Percentiles rank a stretch among this genome's conserved stretches.
Conservation (phyloP, 352 stramenopile species). For the Pythium periplocum region DNA sequence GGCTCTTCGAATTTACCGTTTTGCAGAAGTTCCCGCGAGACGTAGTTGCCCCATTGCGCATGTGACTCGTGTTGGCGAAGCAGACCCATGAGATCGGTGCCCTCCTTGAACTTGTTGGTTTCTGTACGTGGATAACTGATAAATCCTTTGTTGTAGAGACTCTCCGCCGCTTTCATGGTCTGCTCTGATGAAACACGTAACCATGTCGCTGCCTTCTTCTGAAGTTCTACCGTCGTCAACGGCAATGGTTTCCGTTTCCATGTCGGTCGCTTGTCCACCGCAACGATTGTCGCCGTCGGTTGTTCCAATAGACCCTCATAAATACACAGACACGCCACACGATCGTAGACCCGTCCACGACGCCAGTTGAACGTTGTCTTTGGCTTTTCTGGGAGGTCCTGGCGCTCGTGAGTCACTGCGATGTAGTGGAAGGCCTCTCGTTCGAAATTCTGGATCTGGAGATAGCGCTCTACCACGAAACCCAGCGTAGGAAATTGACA, state of each 20-base stretch:
- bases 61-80: slow-evolving; percentile 70
- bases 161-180: slow-evolving; percentile 95
- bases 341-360: slow-evolving; percentile 94
- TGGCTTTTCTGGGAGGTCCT: slow-evolving; percentile 35
- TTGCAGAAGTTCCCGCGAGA: slow-evolving; percentile 47
- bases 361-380: slow-evolving; percentile 96
- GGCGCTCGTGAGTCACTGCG: slow-evolving; percentile 76
- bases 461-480: slow-evolving; percentile 92
- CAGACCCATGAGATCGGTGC: slow-evolving; percentile 85
- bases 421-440: slow-evolving; percentile 96
- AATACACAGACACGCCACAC: slow-evolving; percentile 88
- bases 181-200: slow-evolving; percentile 95
- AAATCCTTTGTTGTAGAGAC: slow-evolving; percentile 97
- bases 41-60: slow-evolving; percentile 76
- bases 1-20: slow-evolving; percentile 77
- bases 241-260: slow-evolving; percentile 96
- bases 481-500: slow-evolving; percentile 99
- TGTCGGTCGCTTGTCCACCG: slow-evolving; percentile 65
- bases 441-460: slow-evolving; percentile 96
- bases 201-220: slow-evolving; percentile 95
- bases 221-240: slow-evolving; percentile 98
- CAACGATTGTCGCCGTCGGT: slow-evolving; percentile 54
- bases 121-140: slow-evolving; percentile 99
- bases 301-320: slow-evolving; percentile 82
- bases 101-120: slow-evolving; percentile 97